Evolutionary conservation across 2,329 filamentous ascomycete genomes (phyloP), one percentile per base, ranked within the genome.

Genomic region (Chaetomium olivaceum): DNA sequence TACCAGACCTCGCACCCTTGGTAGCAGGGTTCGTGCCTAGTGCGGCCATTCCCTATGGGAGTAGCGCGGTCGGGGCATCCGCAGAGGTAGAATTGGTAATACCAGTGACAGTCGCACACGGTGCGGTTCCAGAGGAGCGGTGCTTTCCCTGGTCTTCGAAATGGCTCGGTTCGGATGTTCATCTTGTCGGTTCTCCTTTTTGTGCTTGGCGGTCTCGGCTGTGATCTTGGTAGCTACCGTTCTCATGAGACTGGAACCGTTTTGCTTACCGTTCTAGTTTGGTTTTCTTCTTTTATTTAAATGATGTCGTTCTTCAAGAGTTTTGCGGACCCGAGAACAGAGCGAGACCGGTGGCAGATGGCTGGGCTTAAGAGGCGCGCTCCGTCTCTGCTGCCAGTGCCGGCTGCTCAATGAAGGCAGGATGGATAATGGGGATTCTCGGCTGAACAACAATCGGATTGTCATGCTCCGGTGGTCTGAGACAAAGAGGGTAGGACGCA

Each of bases 61-160:
- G 12, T 8, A 31, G 19, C 19, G 4, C 2, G 55, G 61, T 68
- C 68, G 14, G 61, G 66, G 58, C 68, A 70, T 43, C 66, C 66
- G 63, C 68, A 70, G 50, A 61, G 52, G 61, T 68, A 66, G 46
- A 39, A 68, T 14, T 69, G 68, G 54, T 55, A 59, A 50, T 58
- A 66, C 27, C 52, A 62, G 25, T 59, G 50, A 46, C 68, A 68
- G 16, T 55, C 57, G 64, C 68, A 69, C 33, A 19, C 23, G 21
- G 64, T 54, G 12, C 46, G 59, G 4, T 62, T 31, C 63, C 63
- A 65, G 25, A 59, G 36, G 5, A 62, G n/a, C 27, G 61, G 29
- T 16, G n/a, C 29, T 2, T 19, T 19, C 9, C 19, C 23, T 19
- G 29, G 36, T 6, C 23, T 16, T 36, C 9, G 51, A 39, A 33